Evolutionary conservation across 1,284 basidiomycete species (phyloP), one percentile per base, ranked within the genome.

Genomic region (Marasmius tenuissimus): DNA sequence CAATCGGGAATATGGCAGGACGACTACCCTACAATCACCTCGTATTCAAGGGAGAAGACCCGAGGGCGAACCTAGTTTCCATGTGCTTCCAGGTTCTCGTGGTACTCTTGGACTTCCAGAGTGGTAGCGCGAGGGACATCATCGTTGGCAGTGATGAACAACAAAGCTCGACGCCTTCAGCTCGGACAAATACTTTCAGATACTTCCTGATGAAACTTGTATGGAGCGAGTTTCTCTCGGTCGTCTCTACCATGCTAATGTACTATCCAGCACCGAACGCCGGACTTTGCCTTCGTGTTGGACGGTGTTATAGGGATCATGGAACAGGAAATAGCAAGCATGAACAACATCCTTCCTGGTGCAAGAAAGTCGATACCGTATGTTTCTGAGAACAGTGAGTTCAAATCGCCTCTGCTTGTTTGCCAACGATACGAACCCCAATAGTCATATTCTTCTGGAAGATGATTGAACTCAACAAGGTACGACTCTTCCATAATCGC

Each of bases 151-250:
- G 64, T 7, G 77, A 73, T 11, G 88, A 89, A 35, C 71, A 70
- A 6, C 75, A 80, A 63, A 73, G 69, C 12, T 76, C 75, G 4
- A 74, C 77, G 0, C 90, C 91, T 0, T 86, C 86, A 1, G 74
- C 82, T 18, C 86, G 88, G 65, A 91, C 92, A 14, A 97, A 98
- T 72, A 86, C 93, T 10, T 97, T 97, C 73, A 82, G 92, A 59
- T 94, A 93, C 74, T 97, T 96, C 73, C 74, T 97, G 55, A 90
- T 93, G 60, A 97, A 96, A 74, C 75, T 97, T 69, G 92, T 89
- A 66, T 70, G 87, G 77, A 3, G 10, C 34, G 35, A 22, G 61
- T 62, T 8, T 65, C 12, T 53, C 45, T 7, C 11, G 61, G 12
- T 53, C 37, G 39, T 14, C 11, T 16, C n/a, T 33, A 35, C 34